These are phyloP conservation scores for Ambrosiella xylebori DNA, from an alignment of 2,329 filamentous ascomycete species.

Conservation along the genomic window DNA sequence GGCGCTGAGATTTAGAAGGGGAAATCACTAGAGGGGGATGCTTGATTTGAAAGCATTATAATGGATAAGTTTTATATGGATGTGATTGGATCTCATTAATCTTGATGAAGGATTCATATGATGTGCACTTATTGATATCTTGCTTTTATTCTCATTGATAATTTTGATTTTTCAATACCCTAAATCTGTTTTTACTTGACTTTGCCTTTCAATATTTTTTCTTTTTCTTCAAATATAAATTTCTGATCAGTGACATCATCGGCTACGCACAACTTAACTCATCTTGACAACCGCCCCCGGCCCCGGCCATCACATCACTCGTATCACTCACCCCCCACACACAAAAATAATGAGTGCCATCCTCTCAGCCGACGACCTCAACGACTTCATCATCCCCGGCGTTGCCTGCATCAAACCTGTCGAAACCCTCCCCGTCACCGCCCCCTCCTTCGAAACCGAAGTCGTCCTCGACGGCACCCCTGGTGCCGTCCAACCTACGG, in stretches of 20 bases:
- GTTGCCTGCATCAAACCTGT: constrained; percentile 97
- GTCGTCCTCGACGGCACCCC: constrained; percentile 83
- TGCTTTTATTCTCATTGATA: too few relatives aligned
- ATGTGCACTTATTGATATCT: too few relatives aligned
- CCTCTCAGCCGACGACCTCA: constrained; percentile 87
- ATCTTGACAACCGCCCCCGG: neutral
- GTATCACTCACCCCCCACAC: neutral
- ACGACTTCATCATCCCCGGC: constrained; percentile 96
- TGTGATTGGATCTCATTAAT: too few relatives aligned
- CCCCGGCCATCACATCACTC: neutral
- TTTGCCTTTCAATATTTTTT: too few relatives aligned
- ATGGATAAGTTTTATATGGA: too few relatives aligned
- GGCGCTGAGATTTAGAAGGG: neutral
- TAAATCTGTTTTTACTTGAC: too few relatives aligned
- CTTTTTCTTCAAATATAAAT: neutral
- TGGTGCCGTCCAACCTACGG: constrained; percentile 30
- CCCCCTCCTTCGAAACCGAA: constrained; percentile 43
- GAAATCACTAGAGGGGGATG: neutral
- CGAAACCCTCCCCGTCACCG: constrained; percentile 67
- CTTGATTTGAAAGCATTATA: too few relatives aligned
- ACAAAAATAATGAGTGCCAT: constrained; percentile 74
- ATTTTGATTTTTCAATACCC: too few relatives aligned
- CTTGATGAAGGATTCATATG: too few relatives aligned
- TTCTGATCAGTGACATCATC: neutral
- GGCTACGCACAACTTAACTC: neutral